phyloP scores from a whole-genome alignment of 305 asterid genomes.

The Nicotiana rustica region DNA sequence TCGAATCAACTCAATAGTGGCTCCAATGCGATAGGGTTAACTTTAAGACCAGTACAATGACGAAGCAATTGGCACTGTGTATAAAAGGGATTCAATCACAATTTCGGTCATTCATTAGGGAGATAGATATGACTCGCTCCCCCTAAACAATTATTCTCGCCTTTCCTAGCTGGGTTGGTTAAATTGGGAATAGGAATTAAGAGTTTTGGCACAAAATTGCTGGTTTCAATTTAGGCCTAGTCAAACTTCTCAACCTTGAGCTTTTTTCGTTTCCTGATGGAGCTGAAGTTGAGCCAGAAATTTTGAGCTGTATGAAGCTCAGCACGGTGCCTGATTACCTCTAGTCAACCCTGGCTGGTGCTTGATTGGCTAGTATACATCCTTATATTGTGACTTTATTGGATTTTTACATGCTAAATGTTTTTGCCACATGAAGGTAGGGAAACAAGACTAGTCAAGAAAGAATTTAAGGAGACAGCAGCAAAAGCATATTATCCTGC shows the following conservation, averaged over 20 bases:
- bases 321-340: neutral
- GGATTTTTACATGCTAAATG: slow-evolving; percentile 6
- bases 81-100: neutral
- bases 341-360: neutral
- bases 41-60: slow-evolving; percentile 10
- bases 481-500: neutral
- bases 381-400: slow-evolving; percentile 11
- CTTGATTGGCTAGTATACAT: neutral
- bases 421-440: slow-evolving; percentile 8
- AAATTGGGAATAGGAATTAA: neutral
- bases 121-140: neutral
- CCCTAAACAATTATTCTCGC: neutral
- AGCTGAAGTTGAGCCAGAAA: neutral
- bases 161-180: neutral
- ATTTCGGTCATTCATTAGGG: neutral
- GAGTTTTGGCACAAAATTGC: neutral
- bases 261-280: neutral
- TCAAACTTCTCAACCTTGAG: neutral
- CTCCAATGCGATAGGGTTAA: neutral
- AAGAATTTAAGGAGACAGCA: slow-evolving; percentile 12
- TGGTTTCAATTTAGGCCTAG: neutral
- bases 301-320: neutral
- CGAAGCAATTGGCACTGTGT: neutral
- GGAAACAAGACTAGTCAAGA: slow-evolving; percentile 14
- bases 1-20: neutral